A percentile compares a stretch with the other conserved stretches of the same genome.
Evolutionary conservation across 2,329 filamentous ascomycete species (phyloP).

Genomic region (Fusarium setosum): DNA sequence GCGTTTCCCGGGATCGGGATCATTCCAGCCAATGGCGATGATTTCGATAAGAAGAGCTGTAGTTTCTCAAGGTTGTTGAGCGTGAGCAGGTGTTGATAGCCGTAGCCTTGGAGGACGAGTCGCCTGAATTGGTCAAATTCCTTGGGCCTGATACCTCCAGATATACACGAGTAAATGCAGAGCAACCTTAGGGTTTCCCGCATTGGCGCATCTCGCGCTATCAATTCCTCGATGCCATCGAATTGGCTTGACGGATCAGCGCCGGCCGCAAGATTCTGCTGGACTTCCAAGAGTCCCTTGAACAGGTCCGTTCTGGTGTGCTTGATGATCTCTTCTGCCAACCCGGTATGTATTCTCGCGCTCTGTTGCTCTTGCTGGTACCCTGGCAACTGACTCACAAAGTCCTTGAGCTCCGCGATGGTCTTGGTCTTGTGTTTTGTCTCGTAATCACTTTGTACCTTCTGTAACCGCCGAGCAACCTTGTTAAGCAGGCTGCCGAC

Average conservation of each 20-base stretch:
- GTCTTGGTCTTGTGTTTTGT: conserved; percentile 89
- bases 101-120: conserved; percentile 90
- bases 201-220: conserved; percentile 85
- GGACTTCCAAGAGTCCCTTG: conserved; percentile 87
- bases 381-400: conserved; percentile 91
- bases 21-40: conserved; percentile 82
- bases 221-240: conserved; percentile 93
- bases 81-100: conserved; percentile 93
- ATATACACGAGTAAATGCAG: conserved; percentile 91
- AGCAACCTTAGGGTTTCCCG: conserved; percentile 85
- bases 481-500: conserved; percentile 91
- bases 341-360: conserved; percentile 88
- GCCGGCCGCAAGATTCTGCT: conserved; percentile 93
- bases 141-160: conserved; percentile 86
- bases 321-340: conserved; percentile 96
- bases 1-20: conserved; percentile 76
- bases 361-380: conserved; percentile 95
- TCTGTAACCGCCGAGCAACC: conserved; percentile 85
- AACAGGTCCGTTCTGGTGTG: conserved; percentile 91
- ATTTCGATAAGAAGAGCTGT: conserved; percentile 82
- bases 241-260: conserved; percentile 90
- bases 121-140: conserved; percentile 92
- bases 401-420: conserved; percentile 90
- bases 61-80: conserved; percentile 90
- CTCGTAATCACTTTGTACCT: conserved; percentile 88